Base-by-base conservation (phyloP, 1,284 basidiomycete species). In the Tausonia pullulans region DNA sequence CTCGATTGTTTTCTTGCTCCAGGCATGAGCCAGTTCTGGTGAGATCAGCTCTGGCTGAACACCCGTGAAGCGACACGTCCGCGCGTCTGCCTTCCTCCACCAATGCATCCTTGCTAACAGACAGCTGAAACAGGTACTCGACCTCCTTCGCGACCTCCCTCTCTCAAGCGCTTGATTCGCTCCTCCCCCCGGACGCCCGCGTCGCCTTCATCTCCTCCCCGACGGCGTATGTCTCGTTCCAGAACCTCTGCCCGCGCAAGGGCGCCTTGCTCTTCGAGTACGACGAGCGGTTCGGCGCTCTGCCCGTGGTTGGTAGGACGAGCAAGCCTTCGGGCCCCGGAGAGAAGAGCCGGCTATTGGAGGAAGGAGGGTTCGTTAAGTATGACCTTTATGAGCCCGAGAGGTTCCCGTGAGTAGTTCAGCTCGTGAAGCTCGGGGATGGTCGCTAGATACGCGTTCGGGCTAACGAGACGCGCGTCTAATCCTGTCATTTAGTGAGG, bases 141-240 rank as follows among this genome's bases (percentile, higher is more conserved):
- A 69, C 67, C 14, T 60, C 67, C 11, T 71, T 73, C 62, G 69
- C 69, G 41, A 11, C 43, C 45, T 55, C 61, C 39, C 51, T 65
- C 53, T 48, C 58, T 39, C 54, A 58, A 8, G 68, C 68, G 60
- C 50, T 74, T 45, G 63, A 63, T 5, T 63, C 68, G 9, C 64
- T 70, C 61, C 66, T 65, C 56, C 66, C 64, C 45, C 54, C 67
- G 0, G 5, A 59, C 5, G 64, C 69, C 4, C 63, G 65, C 16
- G 67, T 74, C 53, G 73, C 69, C 5, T 75, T 74, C 68, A 69
- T 75, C n/a, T 74, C 70, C 63, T 75, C 72, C 40, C 74, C 74
- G 4, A 75, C 74, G 0, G 72, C 69, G 7, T 75, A 71, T 70
- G 72, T 75, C 46, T 73, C 69, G 3, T 74, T 74, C 64, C 73